Evolutionary conservation across 768 basidiomycete genomes (phyloP).

Genomic region (Mycena indigotica): DNA sequence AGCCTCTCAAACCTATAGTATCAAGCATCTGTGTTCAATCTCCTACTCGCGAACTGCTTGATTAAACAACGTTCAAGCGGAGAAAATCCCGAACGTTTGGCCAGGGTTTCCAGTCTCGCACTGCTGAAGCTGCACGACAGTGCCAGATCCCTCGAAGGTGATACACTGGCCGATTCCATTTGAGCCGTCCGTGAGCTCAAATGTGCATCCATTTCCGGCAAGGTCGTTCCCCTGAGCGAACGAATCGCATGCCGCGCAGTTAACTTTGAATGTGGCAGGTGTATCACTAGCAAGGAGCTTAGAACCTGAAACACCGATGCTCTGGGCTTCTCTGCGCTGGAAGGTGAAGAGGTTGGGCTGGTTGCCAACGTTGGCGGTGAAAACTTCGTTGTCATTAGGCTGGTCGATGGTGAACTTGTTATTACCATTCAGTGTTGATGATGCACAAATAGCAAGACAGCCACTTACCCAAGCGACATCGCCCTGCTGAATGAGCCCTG

Average conservation of each 20-base stretch:
- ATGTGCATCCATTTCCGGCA: slow-evolving; percentile 10
- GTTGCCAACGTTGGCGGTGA: slow-evolving; percentile 13
- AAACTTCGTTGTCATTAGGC: slow-evolving; percentile 17
- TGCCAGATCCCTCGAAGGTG: slow-evolving; percentile 13
- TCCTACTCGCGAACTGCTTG: too few relatives aligned
- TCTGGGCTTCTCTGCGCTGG: slow-evolving; percentile 3
- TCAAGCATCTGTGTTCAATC: too few relatives aligned
- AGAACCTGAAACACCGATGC: slow-evolving; percentile 7
- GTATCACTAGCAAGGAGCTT: slow-evolving; percentile 4
- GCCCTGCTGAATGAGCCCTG: neutral
- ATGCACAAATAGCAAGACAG: neutral
- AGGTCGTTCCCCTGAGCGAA: slow-evolving; percentile 15
- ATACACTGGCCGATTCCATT: slow-evolving; percentile 17
- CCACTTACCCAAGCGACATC: neutral
- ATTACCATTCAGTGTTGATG: neutral
- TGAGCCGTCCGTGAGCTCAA: slow-evolving; percentile 8
- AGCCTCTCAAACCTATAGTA: too few relatives aligned
- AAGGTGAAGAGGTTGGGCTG: slow-evolving; percentile 15
- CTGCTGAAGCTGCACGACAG: slow-evolving; percentile 10
- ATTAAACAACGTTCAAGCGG: neutral
- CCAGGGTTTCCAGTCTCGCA: slow-evolving; percentile 5
- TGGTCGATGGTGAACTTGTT: slow-evolving; percentile 11
- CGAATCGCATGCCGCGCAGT: slow-evolving; percentile 7
- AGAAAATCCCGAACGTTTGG: slow-evolving; percentile 13
- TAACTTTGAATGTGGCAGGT: slow-evolving; percentile 11